Evolutionary conservation across 345 rosid genomes (phyloP).

Genomic region (Acer negundo): DNA sequence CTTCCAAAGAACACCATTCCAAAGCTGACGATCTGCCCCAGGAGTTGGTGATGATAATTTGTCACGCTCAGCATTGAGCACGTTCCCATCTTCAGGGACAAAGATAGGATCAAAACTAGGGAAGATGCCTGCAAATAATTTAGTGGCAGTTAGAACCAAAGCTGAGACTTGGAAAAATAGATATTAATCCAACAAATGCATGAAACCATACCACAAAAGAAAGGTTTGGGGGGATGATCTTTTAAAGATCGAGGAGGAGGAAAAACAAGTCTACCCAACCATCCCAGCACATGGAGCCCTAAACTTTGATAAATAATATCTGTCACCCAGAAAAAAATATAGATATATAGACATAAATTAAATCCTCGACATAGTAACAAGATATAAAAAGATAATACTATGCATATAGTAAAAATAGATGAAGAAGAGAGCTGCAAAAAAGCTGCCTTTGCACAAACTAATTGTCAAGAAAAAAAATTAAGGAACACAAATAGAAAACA

Average conservation of each 20-base stretch:
- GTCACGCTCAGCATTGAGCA: background rate
- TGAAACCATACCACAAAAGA: conserved; percentile 11
- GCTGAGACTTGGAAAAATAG: background rate
- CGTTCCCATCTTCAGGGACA: background rate
- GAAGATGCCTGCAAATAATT: conserved; percentile 10
- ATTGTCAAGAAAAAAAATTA: background rate
- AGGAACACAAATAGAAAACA: background rate
- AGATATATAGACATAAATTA: background rate
- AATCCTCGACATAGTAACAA: background rate
- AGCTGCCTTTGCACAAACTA: background rate
- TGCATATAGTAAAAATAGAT: background rate
- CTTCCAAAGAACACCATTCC: conserved; percentile 12
- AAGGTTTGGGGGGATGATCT: background rate
- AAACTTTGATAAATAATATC: background rate
- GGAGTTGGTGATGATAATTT: conserved; percentile 10
- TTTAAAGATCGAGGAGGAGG: conserved; percentile 19
- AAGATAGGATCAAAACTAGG: conserved; percentile 20
- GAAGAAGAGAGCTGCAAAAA: background rate
- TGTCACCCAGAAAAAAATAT: background rate
- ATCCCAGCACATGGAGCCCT: conserved; percentile 20
- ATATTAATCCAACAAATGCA: background rate
- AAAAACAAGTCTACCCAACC: conserved; percentile 32
- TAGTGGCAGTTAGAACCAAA: background rate
- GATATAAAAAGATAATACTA: background rate
- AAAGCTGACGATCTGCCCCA: conserved; percentile 18